phyloP scores from a whole-genome alignment of 768 basidiomycete species.

The Mycena polygramma region DNA sequence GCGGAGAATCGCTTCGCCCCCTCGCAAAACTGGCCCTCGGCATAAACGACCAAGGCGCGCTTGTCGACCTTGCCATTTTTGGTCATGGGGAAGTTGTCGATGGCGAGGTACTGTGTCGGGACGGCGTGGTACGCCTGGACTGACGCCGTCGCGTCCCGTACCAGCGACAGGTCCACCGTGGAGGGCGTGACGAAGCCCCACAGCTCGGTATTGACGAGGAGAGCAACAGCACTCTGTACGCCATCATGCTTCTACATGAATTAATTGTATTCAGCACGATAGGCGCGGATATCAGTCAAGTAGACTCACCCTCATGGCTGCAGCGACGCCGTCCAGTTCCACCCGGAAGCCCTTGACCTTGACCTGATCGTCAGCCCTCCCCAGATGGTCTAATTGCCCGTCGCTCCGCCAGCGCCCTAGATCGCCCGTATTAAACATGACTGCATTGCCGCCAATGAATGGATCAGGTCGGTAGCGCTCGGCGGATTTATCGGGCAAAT shows the following conservation, averaged over 20 bases:
- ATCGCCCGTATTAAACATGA: slow-evolving; percentile 67
- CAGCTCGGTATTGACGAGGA: slow-evolving; percentile 57
- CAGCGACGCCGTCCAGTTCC: slow-evolving; percentile 62
- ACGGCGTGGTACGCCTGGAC: slow-evolving; percentile 64
- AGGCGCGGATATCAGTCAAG: neutral
- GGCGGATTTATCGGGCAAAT: slow-evolving; percentile 49
- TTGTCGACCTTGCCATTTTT: slow-evolving; percentile 59
- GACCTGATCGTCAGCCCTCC: slow-evolving; percentile 61
- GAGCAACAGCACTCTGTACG: slow-evolving; percentile 53
- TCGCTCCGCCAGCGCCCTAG: slow-evolving; percentile 45
- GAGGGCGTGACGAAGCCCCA: slow-evolving; percentile 63
- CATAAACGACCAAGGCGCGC: slow-evolving; percentile 43
- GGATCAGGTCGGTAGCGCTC: slow-evolving; percentile 59
- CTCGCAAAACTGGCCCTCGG: slow-evolving; percentile 35
- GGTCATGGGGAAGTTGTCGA: slow-evolving; percentile 56
- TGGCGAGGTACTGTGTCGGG: slow-evolving; percentile 53
- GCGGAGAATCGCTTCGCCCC: slow-evolving; percentile 31
- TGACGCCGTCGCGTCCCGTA: slow-evolving; percentile 52
- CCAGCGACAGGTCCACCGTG: slow-evolving; percentile 45
- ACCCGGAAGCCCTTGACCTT: slow-evolving; percentile 67
- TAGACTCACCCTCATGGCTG: slow-evolving; percentile 54
- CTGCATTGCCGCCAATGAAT: slow-evolving; percentile 49
- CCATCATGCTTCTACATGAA: slow-evolving; percentile 44
- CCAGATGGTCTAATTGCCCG: slow-evolving; percentile 48
- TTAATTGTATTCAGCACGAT: neutral